These are phyloP conservation scores for Suillus subalutaceus DNA, from an alignment of 768 basidiomycete genomes.

Conservation along the genomic window DNA sequence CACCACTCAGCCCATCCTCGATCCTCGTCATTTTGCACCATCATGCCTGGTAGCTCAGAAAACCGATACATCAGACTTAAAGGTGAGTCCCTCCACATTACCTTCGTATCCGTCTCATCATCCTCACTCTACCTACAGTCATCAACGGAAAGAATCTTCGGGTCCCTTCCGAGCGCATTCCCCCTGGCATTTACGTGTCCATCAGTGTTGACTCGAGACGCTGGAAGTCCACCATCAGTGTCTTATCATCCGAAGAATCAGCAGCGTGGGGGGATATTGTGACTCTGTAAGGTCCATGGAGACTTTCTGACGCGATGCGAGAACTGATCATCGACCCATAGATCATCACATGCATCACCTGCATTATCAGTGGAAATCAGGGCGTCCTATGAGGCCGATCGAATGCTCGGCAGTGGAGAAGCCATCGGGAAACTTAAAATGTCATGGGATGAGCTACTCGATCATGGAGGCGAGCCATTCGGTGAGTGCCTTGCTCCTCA, in stretches of 20 bases:
- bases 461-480: background rate
- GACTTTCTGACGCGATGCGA: background rate
- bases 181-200: background rate
- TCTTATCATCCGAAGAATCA: background rate
- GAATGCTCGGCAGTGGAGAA: background rate
- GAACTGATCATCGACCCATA: background rate
- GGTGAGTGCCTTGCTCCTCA: background rate
- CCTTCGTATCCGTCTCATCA: background rate
- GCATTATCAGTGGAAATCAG: background rate
- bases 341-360: background rate
- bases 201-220: background rate
- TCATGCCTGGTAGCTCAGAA: no score
- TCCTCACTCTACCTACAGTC: background rate
- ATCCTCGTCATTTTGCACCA: no score
- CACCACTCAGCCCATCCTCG: no score
- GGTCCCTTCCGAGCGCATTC: background rate
- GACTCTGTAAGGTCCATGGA: background rate
- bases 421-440: background rate
- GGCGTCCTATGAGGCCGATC: background rate
- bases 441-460: background rate
- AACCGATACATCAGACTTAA: background rate
- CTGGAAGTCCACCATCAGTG: background rate
- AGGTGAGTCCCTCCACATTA: background rate
- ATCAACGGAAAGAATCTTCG: background rate
- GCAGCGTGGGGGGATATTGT: background rate